phyloP scores from a whole-genome alignment of 768 basidiomycete genomes.

The Suillus brevipes region DNA sequence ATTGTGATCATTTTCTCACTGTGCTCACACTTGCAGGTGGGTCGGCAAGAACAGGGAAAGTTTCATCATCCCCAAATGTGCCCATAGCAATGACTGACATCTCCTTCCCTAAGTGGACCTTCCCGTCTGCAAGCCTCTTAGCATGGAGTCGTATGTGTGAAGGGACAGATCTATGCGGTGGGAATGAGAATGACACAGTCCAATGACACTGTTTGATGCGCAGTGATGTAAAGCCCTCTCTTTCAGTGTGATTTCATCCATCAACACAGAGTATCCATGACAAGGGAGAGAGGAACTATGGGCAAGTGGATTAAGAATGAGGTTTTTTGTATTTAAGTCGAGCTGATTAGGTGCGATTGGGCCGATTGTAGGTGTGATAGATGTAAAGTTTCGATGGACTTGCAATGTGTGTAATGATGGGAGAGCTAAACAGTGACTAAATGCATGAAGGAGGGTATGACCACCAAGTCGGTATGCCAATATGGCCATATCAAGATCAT shows the following conservation, averaged over 20 bases:
- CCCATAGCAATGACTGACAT: no score
- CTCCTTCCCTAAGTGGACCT: no score
- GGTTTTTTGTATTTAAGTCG: constrained; percentile 13
- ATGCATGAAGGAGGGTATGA: constrained; percentile 11
- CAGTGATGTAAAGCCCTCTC: constrained; percentile 12
- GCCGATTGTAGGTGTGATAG: constrained; percentile 16
- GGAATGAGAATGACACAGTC: constrained; percentile 17
- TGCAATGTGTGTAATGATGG: constrained; percentile 16
- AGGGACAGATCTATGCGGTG: not conserved
- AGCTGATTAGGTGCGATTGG: constrained; percentile 7
- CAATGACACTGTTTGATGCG: constrained; percentile 10
- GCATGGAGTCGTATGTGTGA: constrained; percentile 5
- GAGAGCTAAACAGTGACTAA: constrained; percentile 13
- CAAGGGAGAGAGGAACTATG: not conserved
- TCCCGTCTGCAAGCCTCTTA: no score
- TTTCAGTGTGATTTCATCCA: constrained; percentile 19
- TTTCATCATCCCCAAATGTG: no score
- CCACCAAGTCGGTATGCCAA: constrained; percentile 16
- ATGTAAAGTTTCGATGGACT: constrained; percentile 8
- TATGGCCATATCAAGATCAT: constrained; percentile 13
- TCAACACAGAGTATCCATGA: constrained; percentile 13
- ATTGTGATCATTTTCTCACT: no score
- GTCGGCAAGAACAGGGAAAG: no score
- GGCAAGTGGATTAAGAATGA: constrained; percentile 7
- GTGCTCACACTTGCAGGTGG: no score